Conservation (phyloP, 345 rosid genomes). For the Cochlearia excelsa region DNA sequence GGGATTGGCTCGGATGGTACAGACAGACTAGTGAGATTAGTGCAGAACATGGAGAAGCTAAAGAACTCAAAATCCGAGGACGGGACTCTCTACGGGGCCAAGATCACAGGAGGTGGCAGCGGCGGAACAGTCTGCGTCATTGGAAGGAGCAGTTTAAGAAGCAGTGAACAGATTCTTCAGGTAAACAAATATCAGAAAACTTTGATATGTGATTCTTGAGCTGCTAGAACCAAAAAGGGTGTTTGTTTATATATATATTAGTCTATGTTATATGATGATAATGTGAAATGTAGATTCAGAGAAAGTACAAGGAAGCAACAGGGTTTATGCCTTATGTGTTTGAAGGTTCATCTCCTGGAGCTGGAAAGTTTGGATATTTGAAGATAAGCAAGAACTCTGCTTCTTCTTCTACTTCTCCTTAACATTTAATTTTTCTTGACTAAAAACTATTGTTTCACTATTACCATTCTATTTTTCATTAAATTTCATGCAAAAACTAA, state of each 20-base stretch:
- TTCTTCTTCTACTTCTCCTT: too few relatives aligned
- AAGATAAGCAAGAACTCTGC: constrained; percentile 51
- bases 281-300: constrained; percentile 55
- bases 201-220: constrained; percentile 14
- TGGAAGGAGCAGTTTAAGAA: constrained; percentile 57
- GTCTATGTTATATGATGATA: not conserved
- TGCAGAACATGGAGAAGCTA: constrained; percentile 65
- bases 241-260: too few relatives aligned
- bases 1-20: constrained; percentile 85
- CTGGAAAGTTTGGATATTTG: constrained; percentile 73
- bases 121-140: constrained; percentile 86
- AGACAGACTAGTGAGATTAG: constrained; percentile 73
- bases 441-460: too few relatives aligned
- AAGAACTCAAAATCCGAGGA: constrained; percentile 43
- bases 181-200: constrained; percentile 34
- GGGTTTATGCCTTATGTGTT: constrained; percentile 77
- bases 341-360: constrained; percentile 90
- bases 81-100: constrained; percentile 83
- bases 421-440: too few relatives aligned
- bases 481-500: too few relatives aligned
- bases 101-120: constrained; percentile 93
- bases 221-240: not conserved
- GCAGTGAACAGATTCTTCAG: constrained; percentile 88
- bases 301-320: constrained; percentile 72
- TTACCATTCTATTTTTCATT: too few relatives aligned